These are phyloP conservation scores for Juncus effusus DNA, from an alignment of 176 grass and related monocot genomes.

Conservation along the genomic window DNA sequence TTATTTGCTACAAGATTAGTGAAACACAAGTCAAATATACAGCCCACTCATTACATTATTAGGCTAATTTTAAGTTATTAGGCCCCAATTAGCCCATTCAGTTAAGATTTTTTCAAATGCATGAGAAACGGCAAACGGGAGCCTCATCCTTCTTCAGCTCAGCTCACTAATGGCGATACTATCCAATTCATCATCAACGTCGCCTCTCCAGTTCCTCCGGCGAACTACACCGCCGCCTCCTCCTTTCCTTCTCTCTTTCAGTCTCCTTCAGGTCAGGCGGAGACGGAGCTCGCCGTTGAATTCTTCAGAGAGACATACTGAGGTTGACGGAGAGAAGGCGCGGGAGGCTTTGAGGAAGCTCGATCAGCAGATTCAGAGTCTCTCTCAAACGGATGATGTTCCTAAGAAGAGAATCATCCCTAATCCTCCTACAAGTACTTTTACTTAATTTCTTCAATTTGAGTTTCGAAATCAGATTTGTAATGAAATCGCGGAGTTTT, in stretches of 20 bases:
- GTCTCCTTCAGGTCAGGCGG: not conserved
- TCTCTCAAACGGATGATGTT: slow-evolving; percentile 44
- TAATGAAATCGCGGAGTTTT: not conserved
- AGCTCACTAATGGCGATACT: no score
- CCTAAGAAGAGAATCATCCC: not conserved
- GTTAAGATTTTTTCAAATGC: not conserved
- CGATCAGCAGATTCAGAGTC: slow-evolving; percentile 60
- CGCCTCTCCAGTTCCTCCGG: no score
- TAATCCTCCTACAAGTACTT: not conserved
- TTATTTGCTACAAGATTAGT: no score
- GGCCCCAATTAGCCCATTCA: no score
- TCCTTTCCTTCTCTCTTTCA: not conserved
- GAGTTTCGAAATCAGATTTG: no score
- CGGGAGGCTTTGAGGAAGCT: slow-evolving; percentile 57
- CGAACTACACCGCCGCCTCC: not conserved
- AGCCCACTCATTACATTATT: no score
- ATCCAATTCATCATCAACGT: no score
- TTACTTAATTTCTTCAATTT: not conserved
- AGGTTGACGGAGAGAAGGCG: slow-evolving; percentile 19
- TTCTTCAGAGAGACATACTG: not conserved
- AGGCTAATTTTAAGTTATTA: no score
- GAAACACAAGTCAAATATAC: no score
- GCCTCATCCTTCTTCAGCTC: no score
- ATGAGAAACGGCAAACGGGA: not conserved
- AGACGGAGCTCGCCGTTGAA: not conserved